Evolutionary conservation across 208 protist species (phyloP).

Genomic region (Porcisia hertigi): DNA sequence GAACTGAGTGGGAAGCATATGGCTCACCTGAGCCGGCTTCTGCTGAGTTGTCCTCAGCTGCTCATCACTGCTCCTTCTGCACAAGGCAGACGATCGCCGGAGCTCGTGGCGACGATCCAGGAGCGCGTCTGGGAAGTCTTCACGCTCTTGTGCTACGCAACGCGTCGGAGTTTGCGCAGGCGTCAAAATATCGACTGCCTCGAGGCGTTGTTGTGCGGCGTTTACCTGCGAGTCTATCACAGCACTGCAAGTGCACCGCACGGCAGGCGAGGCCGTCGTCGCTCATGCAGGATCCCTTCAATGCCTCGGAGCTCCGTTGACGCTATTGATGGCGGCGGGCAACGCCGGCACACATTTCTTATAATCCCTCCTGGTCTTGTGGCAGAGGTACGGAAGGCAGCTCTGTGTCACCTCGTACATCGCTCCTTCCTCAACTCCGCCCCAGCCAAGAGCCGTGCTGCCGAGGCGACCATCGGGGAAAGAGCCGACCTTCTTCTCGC

Average conservation of each 20-base stretch:
- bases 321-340: not conserved
- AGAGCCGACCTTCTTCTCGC: conserved; percentile 11
- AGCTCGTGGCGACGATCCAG: not conserved
- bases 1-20: conserved; percentile 20
- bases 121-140: conserved; percentile 17
- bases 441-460: not conserved
- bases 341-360: not conserved
- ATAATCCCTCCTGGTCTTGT: not conserved
- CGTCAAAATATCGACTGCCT: conserved; percentile 25
- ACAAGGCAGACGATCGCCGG: not conserved
- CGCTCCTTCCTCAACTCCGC: conserved; percentile 19
- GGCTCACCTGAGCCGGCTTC: conserved; percentile 22
- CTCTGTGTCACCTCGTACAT: conserved; percentile 28
- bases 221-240: not conserved
- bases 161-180: conserved; percentile 28
- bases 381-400: conserved; percentile 7
- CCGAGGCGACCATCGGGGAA: not conserved
- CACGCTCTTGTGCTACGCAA: conserved; percentile 29
- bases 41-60: conserved; percentile 3
- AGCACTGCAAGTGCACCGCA: not conserved
- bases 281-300: not conserved
- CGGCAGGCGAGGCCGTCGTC: not conserved
- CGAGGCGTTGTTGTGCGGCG: conserved; percentile 29
- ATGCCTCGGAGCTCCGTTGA: not conserved
- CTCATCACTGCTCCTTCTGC: not conserved